A percentile compares a stretch with the other conserved stretches of the same genome.
Evolutionary conservation across 83 land plant species (phyloP).

Genomic region (Thuja plicata): DNA sequence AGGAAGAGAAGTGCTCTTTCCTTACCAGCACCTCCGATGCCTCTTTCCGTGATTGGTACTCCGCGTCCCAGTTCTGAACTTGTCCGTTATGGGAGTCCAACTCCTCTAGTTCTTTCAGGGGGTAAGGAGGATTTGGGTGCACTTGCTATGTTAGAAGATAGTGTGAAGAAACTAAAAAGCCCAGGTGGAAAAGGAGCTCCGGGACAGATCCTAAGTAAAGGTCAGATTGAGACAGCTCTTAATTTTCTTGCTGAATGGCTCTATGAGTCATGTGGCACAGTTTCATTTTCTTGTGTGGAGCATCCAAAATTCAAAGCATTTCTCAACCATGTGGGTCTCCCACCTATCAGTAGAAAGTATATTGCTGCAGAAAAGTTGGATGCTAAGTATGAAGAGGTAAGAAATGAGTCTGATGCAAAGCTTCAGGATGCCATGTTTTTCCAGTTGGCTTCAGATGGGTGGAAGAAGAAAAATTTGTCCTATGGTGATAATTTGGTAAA

Average conservation of each 20-base stretch:
- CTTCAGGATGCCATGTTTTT: slow-evolving; percentile 55
- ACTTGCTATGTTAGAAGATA: slow-evolving; percentile 81
- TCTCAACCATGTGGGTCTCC: slow-evolving; percentile 47
- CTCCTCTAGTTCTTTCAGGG: slow-evolving; percentile 61
- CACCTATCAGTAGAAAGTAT: slow-evolving; percentile 32
- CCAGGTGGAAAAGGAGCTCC: slow-evolving; percentile 49
- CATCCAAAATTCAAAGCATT: slow-evolving; percentile 66
- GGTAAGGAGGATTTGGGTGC: slow-evolving; percentile 86
- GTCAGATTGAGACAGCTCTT: slow-evolving; percentile 39
- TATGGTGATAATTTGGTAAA: slow-evolving; percentile 35
- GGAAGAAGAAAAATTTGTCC: slow-evolving; percentile 35
- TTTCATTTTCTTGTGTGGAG: slow-evolving; percentile 48
- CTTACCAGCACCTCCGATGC: slow-evolving; percentile 21
- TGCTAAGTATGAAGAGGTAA: slow-evolving; percentile 41
- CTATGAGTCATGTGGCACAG: slow-evolving; percentile 52
- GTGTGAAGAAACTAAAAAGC: slow-evolving; percentile 86
- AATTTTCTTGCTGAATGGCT: slow-evolving; percentile 61
- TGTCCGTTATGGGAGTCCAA: slow-evolving; percentile 11
- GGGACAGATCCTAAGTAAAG: slow-evolving; percentile 47
- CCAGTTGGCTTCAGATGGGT: slow-evolving; percentile 55
- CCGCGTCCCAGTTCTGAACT: slow-evolving; percentile 17
- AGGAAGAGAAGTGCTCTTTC: slow-evolving; percentile 26
- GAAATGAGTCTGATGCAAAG: slow-evolving; percentile 37
- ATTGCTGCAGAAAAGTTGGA: slow-evolving; percentile 35
- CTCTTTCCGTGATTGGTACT: slow-evolving; percentile 15